Conservation (phyloP, 73 alveolate genomes). For the Uronychia setigera region DNA sequence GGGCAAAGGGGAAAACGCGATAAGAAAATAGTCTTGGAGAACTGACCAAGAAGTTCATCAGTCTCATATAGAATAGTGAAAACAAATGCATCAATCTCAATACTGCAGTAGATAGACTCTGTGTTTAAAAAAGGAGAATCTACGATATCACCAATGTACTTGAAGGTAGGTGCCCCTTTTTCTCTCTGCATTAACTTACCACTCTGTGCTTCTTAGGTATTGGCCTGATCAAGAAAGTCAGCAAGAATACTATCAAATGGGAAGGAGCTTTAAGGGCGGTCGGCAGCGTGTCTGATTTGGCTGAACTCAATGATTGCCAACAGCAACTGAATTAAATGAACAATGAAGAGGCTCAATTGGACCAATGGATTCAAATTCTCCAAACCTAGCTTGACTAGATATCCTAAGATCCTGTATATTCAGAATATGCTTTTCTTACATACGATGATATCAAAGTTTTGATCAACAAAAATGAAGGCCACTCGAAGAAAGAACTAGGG, state of each 20-base stretch:
- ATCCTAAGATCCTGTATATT: constrained; percentile 50
- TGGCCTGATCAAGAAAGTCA: neutral
- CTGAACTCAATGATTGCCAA: neutral
- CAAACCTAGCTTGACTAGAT: constrained; percentile 20
- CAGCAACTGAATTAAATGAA: neutral
- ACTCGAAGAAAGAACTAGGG: neutral
- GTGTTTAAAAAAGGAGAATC: constrained; percentile 22
- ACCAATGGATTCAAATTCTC: constrained; percentile 5
- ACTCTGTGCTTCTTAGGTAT: too few relatives aligned
- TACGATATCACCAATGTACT: constrained; percentile 28
- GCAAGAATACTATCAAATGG: constrained; percentile 6
- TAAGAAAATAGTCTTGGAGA: constrained; percentile 21
- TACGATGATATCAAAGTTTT: constrained; percentile 36
- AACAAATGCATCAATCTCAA: constrained; percentile 6
- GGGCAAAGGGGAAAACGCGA: constrained; percentile 6
- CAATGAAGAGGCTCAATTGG: constrained; percentile 13
- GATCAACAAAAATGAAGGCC: neutral
- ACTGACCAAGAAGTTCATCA: constrained; percentile 19
- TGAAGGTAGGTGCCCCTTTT: constrained; percentile 17
- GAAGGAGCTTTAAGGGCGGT: neutral
- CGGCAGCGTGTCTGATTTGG: constrained; percentile 4
- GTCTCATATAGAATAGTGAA: neutral
- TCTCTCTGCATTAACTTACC: neutral
- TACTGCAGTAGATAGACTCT: neutral
- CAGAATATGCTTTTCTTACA: constrained; percentile 58